phyloP scores from a whole-genome alignment of 108 stramenopile genomes.

The Cyclotella baltica region DNA sequence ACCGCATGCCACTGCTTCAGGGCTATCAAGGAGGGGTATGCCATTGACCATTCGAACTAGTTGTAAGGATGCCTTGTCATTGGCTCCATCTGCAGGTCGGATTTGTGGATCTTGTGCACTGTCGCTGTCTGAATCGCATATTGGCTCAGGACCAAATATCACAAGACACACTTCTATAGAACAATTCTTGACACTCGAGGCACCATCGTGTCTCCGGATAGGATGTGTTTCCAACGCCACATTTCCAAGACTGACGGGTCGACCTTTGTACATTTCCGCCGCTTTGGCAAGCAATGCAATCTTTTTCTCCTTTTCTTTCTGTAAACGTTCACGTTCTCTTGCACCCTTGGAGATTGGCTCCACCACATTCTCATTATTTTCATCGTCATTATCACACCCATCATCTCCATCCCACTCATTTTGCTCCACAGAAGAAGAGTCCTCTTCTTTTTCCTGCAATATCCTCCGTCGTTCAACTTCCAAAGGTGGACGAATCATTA shows the following conservation, averaged over 20 bases:
- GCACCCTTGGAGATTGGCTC: slow-evolving; percentile 26
- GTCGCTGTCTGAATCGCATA: slow-evolving; percentile 19
- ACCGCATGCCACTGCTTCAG: slow-evolving; percentile 81
- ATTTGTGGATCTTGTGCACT: neutral
- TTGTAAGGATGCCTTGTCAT: slow-evolving; percentile 55
- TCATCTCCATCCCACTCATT: slow-evolving; percentile 43
- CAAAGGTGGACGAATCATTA: slow-evolving; percentile 63
- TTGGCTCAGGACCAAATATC: slow-evolving; percentile 57
- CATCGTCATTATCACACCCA: slow-evolving; percentile 34
- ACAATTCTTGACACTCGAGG: neutral
- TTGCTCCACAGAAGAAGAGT: neutral
- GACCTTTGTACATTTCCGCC: slow-evolving; percentile 50
- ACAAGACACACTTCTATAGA: slow-evolving; percentile 68
- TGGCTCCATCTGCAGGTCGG: neutral
- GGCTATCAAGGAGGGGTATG: slow-evolving; percentile 83
- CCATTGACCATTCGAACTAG: slow-evolving; percentile 87
- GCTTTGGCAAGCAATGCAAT: slow-evolving; percentile 47
- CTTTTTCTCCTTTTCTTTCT: slow-evolving; percentile 34
- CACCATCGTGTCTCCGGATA: slow-evolving; percentile 46
- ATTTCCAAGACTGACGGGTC: slow-evolving; percentile 54
- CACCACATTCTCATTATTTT: slow-evolving; percentile 15
- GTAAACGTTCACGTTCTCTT: slow-evolving; percentile 27
- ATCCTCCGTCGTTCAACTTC: slow-evolving; percentile 34
- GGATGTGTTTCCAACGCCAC: slow-evolving; percentile 67
- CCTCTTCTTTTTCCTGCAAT: neutral